Percentiles rank a stretch among this genome's conserved stretches.
Evolutionary conservation across 139 green algal species (phyloP).

Genomic region (Chlorella sp.): DNA sequence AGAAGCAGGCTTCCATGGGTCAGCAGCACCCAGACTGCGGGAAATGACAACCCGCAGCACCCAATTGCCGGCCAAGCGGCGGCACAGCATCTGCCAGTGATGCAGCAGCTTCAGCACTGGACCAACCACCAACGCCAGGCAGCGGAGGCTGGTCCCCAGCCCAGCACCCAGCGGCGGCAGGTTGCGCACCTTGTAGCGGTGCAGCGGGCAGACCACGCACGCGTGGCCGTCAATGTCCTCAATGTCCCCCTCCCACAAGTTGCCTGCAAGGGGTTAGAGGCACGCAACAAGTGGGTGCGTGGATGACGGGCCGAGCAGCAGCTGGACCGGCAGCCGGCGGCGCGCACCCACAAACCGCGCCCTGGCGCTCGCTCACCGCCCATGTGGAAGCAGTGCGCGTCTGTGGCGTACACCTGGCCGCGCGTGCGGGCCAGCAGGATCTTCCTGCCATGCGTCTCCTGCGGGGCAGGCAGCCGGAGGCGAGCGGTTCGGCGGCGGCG

Average conservation of each 20-base stretch:
- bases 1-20: neutral
- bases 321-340: neutral
- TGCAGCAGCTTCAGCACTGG: neutral
- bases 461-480: neutral
- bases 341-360: too few species aligned
- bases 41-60: too few species aligned
- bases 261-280: neutral
- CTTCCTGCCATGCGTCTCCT: conserved; percentile 45
- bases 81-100: too few species aligned
- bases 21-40: neutral
- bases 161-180: neutral
- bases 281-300: neutral
- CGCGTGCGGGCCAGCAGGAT: conserved; percentile 33
- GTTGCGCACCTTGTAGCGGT: conserved; percentile 46
- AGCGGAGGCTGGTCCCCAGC: neutral
- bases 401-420: conserved; percentile 33
- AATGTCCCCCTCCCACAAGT: conserved; percentile 47
- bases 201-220: conserved; percentile 52
- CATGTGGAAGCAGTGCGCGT: conserved; percentile 53
- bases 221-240: conserved; percentile 47
- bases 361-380: neutral
- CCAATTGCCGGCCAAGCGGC: neutral
- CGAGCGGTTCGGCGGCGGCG: neutral
- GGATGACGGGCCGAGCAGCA: neutral
- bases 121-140: neutral